phyloP scores from a whole-genome alignment of 495 filamentous ascomycete genomes.

The Clavariopsis aquatica region DNA sequence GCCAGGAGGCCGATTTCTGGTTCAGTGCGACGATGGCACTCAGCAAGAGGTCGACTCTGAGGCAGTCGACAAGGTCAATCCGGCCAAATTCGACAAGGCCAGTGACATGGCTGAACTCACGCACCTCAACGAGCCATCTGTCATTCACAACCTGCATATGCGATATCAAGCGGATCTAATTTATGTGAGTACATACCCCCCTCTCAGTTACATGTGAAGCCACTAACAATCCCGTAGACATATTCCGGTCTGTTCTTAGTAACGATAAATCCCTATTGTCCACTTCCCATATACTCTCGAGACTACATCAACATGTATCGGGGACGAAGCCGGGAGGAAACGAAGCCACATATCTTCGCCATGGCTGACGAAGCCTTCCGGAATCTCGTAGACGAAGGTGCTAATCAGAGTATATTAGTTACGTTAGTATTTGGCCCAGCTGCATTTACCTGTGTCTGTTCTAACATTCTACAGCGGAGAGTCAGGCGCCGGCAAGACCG shows the following conservation, averaged over 20 bases:
- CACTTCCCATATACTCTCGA: constrained; percentile 91
- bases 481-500: constrained; percentile 97
- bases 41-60: constrained; percentile 84
- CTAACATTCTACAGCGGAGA: constrained; percentile 64
- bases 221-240: constrained; percentile 55
- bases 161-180: constrained; percentile 94
- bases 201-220: background rate
- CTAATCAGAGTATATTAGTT: constrained; percentile 96
- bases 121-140: constrained; percentile 94
- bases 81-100: constrained; percentile 98
- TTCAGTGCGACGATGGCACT: constrained; percentile 94
- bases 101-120: constrained; percentile 99
- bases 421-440: constrained; percentile 56
- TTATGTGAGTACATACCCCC: constrained; percentile 59
- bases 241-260: constrained; percentile 98
- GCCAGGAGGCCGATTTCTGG: constrained; percentile 64
- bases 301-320: constrained; percentile 98
- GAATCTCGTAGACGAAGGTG: constrained; percentile 89
- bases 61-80: constrained; percentile 96
- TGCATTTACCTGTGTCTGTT: background rate
- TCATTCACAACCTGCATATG: constrained; percentile 94
- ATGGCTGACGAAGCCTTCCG: constrained; percentile 98
- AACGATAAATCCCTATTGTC: constrained; percentile 94
- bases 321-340: constrained; percentile 84
- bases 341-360: constrained; percentile 95